phyloP scores from a whole-genome alignment of 768 basidiomycete species.

The Pilatotrama ljubarskyi region DNA sequence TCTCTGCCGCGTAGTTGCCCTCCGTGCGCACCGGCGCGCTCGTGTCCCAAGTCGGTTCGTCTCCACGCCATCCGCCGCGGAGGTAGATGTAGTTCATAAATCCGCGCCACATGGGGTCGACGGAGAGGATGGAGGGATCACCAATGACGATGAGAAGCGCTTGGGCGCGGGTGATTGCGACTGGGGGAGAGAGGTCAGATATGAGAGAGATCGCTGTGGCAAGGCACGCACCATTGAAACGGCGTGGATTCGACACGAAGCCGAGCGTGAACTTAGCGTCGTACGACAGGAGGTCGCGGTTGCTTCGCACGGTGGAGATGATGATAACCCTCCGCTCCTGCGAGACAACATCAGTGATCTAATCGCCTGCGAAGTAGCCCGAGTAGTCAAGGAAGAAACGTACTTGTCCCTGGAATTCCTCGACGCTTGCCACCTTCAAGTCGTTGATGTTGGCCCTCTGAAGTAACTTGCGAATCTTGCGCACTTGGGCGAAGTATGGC shows the following conservation, averaged over 20 bases:
- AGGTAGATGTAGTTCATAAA: constrained; percentile 59
- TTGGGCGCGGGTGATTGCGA: constrained; percentile 67
- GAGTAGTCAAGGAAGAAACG: neutral
- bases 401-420: constrained; percentile 46
- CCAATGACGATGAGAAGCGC: constrained; percentile 64
- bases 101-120: constrained; percentile 59
- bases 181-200: constrained; percentile 32
- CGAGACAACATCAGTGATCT: too few relatives aligned
- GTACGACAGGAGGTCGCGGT: constrained; percentile 26
- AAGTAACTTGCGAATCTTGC: constrained; percentile 33
- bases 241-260: constrained; percentile 35
- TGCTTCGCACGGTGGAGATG: constrained; percentile 41
- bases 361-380: too few relatives aligned
- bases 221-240: constrained; percentile 47
- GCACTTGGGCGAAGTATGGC: constrained; percentile 41
- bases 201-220: neutral
- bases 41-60: constrained; percentile 34
- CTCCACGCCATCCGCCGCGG: constrained; percentile 55
- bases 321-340: constrained; percentile 41
- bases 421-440: constrained; percentile 39
- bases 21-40: constrained; percentile 36
- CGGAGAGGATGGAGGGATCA: constrained; percentile 54
- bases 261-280: constrained; percentile 34
- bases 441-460: constrained; percentile 15
- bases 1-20: constrained; percentile 41